Conservation (phyloP, 495 filamentous ascomycete species). For the Saxispiralis lemnorum region DNA sequence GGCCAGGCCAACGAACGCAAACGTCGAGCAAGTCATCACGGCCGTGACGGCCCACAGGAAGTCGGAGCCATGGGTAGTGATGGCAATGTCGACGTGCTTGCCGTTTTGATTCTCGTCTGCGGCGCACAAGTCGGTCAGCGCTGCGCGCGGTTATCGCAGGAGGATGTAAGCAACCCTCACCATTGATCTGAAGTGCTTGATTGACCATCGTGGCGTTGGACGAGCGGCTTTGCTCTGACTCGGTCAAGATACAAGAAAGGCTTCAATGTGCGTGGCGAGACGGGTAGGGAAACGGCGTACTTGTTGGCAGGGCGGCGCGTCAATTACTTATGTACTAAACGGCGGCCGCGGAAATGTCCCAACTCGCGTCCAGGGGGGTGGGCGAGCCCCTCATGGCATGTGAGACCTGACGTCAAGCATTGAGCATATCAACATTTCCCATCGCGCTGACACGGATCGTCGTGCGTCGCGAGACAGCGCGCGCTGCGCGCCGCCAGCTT, state of each 20-base stretch:
- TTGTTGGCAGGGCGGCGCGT: no score
- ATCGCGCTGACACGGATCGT: no score
- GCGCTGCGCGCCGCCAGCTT: no score
- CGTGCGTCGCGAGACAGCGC: no score
- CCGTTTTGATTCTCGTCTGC: constrained; percentile 7
- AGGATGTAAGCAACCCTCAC: constrained; percentile 14
- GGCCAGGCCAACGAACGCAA: constrained; percentile 29
- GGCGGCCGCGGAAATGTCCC: no score
- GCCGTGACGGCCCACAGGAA: constrained; percentile 41
- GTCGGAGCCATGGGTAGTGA: constrained; percentile 44
- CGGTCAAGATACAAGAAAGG: background rate
- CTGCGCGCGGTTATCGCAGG: background rate
- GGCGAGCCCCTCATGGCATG: background rate
- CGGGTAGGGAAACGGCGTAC: background rate
- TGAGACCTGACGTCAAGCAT: background rate
- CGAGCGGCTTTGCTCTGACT: background rate
- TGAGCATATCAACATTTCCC: no score
- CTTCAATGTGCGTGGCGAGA: no score
- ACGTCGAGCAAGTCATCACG: constrained; percentile 29
- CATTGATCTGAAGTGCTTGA: constrained; percentile 35
- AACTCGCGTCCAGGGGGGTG: background rate
- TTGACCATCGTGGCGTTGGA: constrained; percentile 16
- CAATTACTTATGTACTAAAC: no score
- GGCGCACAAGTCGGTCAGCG: background rate
- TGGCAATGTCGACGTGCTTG: constrained; percentile 29